phyloP scores from a whole-genome alignment of 306 rosid genomes.

The Prunus salicina region DNA sequence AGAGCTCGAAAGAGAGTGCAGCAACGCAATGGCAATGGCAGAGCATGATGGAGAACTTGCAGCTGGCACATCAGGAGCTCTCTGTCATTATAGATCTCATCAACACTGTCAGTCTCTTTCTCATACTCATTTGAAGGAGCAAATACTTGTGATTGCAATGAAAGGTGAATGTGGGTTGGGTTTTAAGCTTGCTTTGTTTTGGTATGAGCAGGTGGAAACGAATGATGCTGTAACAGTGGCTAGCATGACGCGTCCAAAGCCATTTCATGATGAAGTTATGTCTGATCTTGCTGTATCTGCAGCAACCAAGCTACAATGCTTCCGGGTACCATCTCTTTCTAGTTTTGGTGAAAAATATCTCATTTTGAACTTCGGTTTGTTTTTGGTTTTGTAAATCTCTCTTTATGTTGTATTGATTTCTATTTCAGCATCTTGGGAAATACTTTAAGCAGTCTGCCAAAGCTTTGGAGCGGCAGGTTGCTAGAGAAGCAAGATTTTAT shows the following conservation, averaged over 20 bases:
- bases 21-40: slow-evolving; percentile 87
- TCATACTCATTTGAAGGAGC: not conserved
- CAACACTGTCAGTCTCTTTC: slow-evolving; percentile 62
- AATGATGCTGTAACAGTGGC: slow-evolving; percentile 93
- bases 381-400: not conserved
- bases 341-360: not conserved
- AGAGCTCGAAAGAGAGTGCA: slow-evolving; percentile 66
- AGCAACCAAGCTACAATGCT: slow-evolving; percentile 86
- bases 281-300: slow-evolving; percentile 89
- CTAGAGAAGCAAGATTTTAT: slow-evolving; percentile 93
- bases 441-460: slow-evolving; percentile 91
- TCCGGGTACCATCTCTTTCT: slow-evolving; percentile 45
- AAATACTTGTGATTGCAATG: slow-evolving; percentile 9
- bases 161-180: slow-evolving; percentile 8
- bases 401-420: slow-evolving; percentile 9
- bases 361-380: not conserved
- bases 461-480: slow-evolving; percentile 87
- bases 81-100: slow-evolving; percentile 83
- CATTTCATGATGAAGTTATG: slow-evolving; percentile 71
- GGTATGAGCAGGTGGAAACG: slow-evolving; percentile 65
- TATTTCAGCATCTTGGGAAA: slow-evolving; percentile 78
- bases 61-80: slow-evolving; percentile 86
- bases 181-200: slow-evolving; percentile 15
- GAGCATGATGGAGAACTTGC: slow-evolving; percentile 82
- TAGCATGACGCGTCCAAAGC: slow-evolving; percentile 79